Evolutionary conservation across 306 rosid species (phyloP).

Genomic region (Carpinus viminea): DNA sequence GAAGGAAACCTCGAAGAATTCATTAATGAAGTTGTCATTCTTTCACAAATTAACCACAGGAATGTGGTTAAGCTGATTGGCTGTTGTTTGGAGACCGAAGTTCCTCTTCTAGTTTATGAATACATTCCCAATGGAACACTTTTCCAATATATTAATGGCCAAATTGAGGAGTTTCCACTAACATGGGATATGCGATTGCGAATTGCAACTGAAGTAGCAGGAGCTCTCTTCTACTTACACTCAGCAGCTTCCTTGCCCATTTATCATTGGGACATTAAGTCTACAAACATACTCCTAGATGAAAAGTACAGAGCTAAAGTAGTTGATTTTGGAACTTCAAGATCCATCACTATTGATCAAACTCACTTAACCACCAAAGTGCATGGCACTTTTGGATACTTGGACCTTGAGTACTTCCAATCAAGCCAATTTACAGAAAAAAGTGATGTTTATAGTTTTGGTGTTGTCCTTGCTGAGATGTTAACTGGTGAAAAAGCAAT

Average conservation of each 20-base stretch:
- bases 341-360: not conserved
- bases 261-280: not conserved
- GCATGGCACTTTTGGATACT: not conserved
- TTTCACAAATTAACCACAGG: not conserved
- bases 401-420: not conserved
- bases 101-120: not conserved
- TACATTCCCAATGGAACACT: not conserved
- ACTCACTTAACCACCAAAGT: not conserved
- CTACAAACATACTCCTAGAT: constrained; percentile 1
- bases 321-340: not conserved
- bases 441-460: not conserved
- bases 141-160: not conserved
- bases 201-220: not conserved
- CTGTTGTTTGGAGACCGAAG: not conserved
- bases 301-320: not conserved
- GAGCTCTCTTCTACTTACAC: not conserved
- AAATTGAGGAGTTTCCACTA: not conserved
- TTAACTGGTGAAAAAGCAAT: not conserved
- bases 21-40: not conserved
- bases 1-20: not conserved
- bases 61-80: not conserved
- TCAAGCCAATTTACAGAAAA: not conserved
- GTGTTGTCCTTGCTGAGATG: not conserved
- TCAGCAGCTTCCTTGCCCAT: not conserved
- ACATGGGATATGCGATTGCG: not conserved